Conservation (phyloP, 495 filamentous ascomycete genomes). For the Aspergillus sclerotiicarbonarius region DNA sequence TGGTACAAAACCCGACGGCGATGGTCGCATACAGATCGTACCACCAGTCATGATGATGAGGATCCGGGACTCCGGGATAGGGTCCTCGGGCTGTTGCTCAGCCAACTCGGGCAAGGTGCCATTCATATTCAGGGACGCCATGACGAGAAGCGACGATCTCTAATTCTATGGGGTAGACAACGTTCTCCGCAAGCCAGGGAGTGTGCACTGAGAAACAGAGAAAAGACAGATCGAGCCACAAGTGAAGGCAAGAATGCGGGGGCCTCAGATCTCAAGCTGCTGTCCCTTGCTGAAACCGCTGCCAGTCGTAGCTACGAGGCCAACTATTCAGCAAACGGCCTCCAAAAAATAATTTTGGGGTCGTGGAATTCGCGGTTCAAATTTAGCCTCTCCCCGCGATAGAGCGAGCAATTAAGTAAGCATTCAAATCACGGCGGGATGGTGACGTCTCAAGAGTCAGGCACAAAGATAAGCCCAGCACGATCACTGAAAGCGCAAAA, state of each 20-base stretch:
- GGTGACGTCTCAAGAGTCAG: not conserved
- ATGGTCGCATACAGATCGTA: constrained; percentile 90
- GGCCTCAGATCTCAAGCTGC: not conserved
- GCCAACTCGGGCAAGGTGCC: constrained; percentile 26
- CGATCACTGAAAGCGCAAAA: not conserved
- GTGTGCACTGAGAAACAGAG: not conserved
- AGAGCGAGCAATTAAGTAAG: not conserved
- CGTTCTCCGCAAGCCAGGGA: not conserved
- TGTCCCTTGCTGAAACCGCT: not conserved
- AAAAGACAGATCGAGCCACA: not conserved
- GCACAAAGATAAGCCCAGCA: not conserved
- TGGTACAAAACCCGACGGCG: constrained; percentile 63
- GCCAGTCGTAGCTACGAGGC: not conserved
- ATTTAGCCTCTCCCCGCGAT: not conserved
- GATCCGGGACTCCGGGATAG: constrained; percentile 67
- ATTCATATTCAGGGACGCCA: constrained; percentile 24
- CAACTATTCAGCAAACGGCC: not conserved
- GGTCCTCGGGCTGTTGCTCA: constrained; percentile 23
- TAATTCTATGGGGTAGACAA: not conserved
- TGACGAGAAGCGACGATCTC: constrained; percentile 15
- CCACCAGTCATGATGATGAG: constrained; percentile 93
- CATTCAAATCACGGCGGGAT: not conserved
- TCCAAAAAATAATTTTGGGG: constrained; percentile 1
- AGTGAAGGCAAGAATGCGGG: constrained; percentile 3
- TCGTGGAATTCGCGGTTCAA: not conserved